A percentile compares a stretch with the other conserved stretches of the same genome.
These are phyloP conservation scores for Jatropha curcas DNA, from an alignment of 345 rosid species.

Conservation along the genomic window DNA sequence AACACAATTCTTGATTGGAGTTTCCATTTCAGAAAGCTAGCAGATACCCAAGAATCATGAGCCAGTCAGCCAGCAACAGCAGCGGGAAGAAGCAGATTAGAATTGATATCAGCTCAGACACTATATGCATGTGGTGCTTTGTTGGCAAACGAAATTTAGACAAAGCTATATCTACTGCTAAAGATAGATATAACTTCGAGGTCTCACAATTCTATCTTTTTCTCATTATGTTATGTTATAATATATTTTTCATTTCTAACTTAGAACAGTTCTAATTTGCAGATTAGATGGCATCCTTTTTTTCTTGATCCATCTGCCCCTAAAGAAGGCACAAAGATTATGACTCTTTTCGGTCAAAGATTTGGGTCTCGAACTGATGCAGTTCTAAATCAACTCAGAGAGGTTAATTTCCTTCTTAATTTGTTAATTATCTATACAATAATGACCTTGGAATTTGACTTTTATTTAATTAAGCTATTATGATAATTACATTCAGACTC, in stretches of 20 bases:
- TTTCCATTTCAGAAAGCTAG: constrained; percentile 21
- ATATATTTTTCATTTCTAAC: constrained; percentile 5
- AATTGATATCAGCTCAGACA: constrained; percentile 77
- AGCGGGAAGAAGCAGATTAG: constrained; percentile 53
- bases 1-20: neutral
- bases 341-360: constrained; percentile 58
- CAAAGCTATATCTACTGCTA: constrained; percentile 65
- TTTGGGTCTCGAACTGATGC: constrained; percentile 59
- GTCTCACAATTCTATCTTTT: constrained; percentile 35
- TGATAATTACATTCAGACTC: constrained; percentile 56
- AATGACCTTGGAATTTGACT: too few relatives aligned
- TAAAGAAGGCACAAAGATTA: constrained; percentile 78
- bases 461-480: neutral
- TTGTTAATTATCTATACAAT: too few relatives aligned
- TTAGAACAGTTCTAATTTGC: constrained; percentile 20
- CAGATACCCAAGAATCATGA: constrained; percentile 45
- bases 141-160: constrained; percentile 80
- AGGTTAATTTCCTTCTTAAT: too few relatives aligned
- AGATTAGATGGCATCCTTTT: constrained; percentile 89
- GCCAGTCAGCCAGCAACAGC: constrained; percentile 42
- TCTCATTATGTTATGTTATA: neutral
- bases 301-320: constrained; percentile 84
- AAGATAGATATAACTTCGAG: constrained; percentile 70
- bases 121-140: constrained; percentile 87
- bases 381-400: constrained; percentile 51